A percentile compares a stretch with the other conserved stretches of the same genome.
Conservation (phyloP, 257 asterid genomes). For the Rehmannia glutinosa region DNA sequence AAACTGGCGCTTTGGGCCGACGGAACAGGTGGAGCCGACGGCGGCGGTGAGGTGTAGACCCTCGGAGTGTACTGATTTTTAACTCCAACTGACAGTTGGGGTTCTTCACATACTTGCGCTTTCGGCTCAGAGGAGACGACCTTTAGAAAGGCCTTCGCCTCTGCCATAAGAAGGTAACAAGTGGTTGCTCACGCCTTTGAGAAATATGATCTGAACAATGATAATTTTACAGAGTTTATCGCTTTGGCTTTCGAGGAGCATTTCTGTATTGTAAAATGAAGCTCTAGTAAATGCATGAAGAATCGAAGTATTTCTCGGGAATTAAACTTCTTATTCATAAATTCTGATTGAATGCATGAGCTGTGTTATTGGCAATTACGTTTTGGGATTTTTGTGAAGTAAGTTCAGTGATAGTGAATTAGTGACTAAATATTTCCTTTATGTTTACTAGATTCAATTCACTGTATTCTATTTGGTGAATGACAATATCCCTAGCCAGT, state of each 20-base stretch:
- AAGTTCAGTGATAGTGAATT: background rate
- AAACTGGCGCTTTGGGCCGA: background rate
- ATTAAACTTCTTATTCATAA: background rate
- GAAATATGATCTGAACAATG: background rate
- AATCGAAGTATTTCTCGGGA: background rate
- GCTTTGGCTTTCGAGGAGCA: background rate
- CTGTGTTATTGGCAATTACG: background rate
- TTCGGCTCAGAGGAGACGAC: background rate
- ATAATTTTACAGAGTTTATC: background rate
- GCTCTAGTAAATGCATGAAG: background rate
- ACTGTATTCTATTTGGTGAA: background rate
- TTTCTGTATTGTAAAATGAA: slow-evolving; percentile 1
- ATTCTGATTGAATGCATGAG: slow-evolving; percentile 3
- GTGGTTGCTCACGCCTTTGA: too few relatives aligned
- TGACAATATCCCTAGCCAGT: background rate
- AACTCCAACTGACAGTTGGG: background rate
- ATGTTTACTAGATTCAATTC: background rate
- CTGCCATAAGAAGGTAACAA: too few relatives aligned
- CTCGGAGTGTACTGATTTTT: slow-evolving; percentile 8
- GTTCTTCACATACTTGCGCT: too few relatives aligned
- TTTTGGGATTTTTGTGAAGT: background rate
- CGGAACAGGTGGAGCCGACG: slow-evolving; percentile 1
- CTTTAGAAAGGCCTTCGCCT: too few relatives aligned
- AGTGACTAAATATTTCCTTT: background rate
- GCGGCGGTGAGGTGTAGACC: background rate